Evolutionary conservation across 805 yeast genomes (phyloP).

Genomic region (Suhomyces canberraensis): DNA sequence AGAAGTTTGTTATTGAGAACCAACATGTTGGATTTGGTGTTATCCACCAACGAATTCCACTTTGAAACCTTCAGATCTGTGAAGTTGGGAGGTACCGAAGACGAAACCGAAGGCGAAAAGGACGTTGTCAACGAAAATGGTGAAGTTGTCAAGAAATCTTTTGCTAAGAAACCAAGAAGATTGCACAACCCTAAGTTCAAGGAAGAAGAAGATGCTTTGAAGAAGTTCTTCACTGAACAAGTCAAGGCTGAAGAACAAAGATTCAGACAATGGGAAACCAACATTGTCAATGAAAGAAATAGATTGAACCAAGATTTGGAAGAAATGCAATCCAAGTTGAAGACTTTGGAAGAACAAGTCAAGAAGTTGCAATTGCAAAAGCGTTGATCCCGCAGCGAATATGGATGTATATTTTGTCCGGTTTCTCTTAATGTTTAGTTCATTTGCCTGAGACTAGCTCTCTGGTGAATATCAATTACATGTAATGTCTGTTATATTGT

Average conservation of each 20-base stretch:
- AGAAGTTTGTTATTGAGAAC: constrained; percentile 78
- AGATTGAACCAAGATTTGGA: constrained; percentile 92
- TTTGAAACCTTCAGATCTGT: constrained; percentile 75
- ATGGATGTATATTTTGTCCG: background rate
- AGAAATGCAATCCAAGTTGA: constrained; percentile 75
- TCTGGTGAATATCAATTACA: no score
- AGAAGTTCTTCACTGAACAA: constrained; percentile 94
- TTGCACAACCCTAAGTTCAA: constrained; percentile 83
- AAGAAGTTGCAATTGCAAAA: constrained; percentile 48
- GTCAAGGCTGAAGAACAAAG: constrained; percentile 94
- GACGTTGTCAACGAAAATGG: constrained; percentile 28
- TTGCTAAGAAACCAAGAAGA: constrained; percentile 50
- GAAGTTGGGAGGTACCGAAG: constrained; percentile 52
- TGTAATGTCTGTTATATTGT: no score
- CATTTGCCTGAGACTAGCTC: background rate
- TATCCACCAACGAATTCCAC: constrained; percentile 77
- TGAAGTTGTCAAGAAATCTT: constrained; percentile 26
- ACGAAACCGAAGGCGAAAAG: constrained; percentile 19
- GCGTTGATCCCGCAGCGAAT: constrained; percentile 20
- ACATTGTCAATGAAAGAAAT: constrained; percentile 91
- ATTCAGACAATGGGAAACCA: constrained; percentile 98
- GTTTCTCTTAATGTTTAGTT: no score
- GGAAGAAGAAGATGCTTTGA: constrained; percentile 92
- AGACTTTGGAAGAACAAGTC: constrained; percentile 72
- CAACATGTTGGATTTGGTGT: constrained; percentile 75